Percentiles rank a stretch among this genome's conserved stretches.
Conservation (phyloP, 352 stramenopile genomes). For the Lagenidium giganteum region DNA sequence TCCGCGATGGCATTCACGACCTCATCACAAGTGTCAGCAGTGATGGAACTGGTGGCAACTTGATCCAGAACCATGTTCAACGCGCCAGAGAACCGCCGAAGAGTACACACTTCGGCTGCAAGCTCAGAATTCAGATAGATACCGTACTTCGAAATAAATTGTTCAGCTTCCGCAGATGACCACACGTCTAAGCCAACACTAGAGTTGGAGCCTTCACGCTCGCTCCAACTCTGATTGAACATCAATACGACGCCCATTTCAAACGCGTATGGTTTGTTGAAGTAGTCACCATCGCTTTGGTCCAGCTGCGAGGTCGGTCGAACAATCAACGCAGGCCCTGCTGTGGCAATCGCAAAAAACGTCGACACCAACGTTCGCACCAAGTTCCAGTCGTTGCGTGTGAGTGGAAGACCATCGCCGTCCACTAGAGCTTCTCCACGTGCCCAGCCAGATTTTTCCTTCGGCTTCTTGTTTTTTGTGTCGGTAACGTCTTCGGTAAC, state of each 20-base stretch:
- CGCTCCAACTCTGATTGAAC: no score
- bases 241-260: no score
- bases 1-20: conserved; percentile 57
- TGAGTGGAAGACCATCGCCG: conserved; percentile 60
- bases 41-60: conserved; percentile 55
- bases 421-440: conserved; percentile 55
- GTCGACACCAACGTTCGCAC: conserved; percentile 61
- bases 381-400: conserved; percentile 63
- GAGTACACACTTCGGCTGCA: conserved; percentile 60
- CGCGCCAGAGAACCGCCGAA: conserved; percentile 42
- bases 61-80: conserved; percentile 53
- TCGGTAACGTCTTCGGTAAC: no score
- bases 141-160: conserved; percentile 62
- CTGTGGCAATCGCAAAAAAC: conserved; percentile 54
- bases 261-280: conserved; percentile 29
- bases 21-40: conserved; percentile 48
- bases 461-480: no score
- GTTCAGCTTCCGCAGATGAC: conserved; percentile 33
- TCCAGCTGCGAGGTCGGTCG: conserved; percentile 18
- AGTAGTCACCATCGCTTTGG: conserved; percentile 5
- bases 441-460: no score
- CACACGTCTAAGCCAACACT: no score
- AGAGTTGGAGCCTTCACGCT: no score
- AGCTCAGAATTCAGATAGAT: conserved; percentile 69
- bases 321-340: conserved; percentile 37